Percentiles rank a stretch among this genome's conserved stretches.
Conservation (phyloP, 805 yeast genomes). For the Kuraishia capsulata region DNA sequence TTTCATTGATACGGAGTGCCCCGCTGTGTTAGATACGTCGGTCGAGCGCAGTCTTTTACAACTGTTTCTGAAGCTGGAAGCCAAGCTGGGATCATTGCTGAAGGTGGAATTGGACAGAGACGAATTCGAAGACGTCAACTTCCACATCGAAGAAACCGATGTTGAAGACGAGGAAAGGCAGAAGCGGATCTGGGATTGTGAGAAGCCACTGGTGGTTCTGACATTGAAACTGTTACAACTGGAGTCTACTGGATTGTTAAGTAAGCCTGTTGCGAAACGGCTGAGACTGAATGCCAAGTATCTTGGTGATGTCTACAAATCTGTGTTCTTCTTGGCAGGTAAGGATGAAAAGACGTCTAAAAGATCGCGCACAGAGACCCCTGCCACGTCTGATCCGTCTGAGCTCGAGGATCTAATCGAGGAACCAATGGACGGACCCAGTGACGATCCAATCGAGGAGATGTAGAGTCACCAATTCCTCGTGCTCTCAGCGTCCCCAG, state of each 20-base stretch:
- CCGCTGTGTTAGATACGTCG: constrained; percentile 17
- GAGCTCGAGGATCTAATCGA: too few species aligned
- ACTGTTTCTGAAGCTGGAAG: constrained; percentile 42
- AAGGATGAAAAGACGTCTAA: background rate
- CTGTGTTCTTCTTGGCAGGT: background rate
- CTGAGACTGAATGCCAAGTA: constrained; percentile 13
- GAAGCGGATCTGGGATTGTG: constrained; percentile 3
- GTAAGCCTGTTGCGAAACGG: constrained; percentile 9
- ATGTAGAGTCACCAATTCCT: too few species aligned
- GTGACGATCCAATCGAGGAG: too few species aligned
- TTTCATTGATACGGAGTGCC: constrained; percentile 21
- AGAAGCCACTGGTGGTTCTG: constrained; percentile 13
- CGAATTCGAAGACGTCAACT: constrained; percentile 35
- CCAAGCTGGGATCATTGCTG: constrained; percentile 27
- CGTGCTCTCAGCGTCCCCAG: too few species aligned
- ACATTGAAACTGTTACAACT: constrained; percentile 14
- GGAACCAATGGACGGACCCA: too few species aligned
- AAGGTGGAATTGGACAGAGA: constrained; percentile 36
- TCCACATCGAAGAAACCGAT: constrained; percentile 6
- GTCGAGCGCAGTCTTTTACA: constrained; percentile 25
- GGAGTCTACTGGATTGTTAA: constrained; percentile 8
- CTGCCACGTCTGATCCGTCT: too few species aligned
- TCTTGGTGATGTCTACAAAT: constrained; percentile 9
- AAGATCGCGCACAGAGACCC: too few species aligned
- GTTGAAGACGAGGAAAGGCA: constrained; percentile 6